Base-by-base conservation (phyloP, 2,329 filamentous ascomycete genomes). In the Stemphylium lycopersici region DNA sequence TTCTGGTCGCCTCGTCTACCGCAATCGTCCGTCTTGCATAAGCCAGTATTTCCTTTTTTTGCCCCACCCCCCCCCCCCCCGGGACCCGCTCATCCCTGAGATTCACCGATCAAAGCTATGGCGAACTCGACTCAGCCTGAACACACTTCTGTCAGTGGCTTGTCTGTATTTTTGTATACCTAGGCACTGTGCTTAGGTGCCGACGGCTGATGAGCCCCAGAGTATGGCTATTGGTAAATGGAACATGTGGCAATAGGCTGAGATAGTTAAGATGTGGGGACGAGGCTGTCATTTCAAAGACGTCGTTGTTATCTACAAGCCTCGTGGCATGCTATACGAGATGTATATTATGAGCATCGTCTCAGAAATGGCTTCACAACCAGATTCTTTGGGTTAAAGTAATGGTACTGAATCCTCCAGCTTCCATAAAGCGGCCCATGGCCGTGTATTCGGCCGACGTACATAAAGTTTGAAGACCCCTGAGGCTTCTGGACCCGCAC, bases 41-140 rank as follows among this genome's bases (percentile, higher is more conserved):
- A 16, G 26, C 33, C 40, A n/a, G 6, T 13, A n/a, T 39, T 55
- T 54, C 41, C 43, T 58, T 57, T 58, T 55, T 24, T 16, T 34
- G 16, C 31, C 31, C n/a, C n/a, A n/a, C n/a, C n/a, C n/a, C n/a
- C n/a, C n/a, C n/a, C n/a, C n/a, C n/a, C n/a, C 47, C 31, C 26
- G 18, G n/a, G 13, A n/a, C 24, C 16, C 52, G 29, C 47, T 34
- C 41, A 51, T 45, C 52, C 52, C 47, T 55, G 47, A 36, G 29
- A 20, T 15, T 26, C 38, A 48, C 50, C 38, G 34, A 41, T 33
- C 11, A 18, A 33, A n/a, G 44, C 16, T 24, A 31, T 38, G 26
- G 44, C 49, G 6, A 44, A 32, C 20, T 24, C 7, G 39, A 31
- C 43, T 45, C 26, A 52, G 51, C 32, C 45, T 49, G 33, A 49